Base-by-base conservation (phyloP, 2,329 filamentous ascomycete species). In the Pseudocercospora fuligena region DNA sequence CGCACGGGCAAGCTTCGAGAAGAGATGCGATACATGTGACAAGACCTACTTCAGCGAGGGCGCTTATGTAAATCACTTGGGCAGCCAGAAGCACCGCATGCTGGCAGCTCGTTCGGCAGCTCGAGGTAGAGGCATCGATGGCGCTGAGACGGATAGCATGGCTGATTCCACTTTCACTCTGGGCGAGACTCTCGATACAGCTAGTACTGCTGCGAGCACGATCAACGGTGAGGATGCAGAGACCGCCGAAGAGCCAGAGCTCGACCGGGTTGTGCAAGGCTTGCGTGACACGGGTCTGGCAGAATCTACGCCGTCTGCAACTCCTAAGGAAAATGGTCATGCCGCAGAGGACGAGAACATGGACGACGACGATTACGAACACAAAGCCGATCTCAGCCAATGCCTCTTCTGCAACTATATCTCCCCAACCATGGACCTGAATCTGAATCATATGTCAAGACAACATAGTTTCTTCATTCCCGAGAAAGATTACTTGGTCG, bases 1-100 rank as follows among this genome's bases (percentile, higher is more conserved):
- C 64, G 92, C 93, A 69, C 93, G 92, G 80, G 94, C 94, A 4
- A 89, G 92, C 14, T 98, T 94, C 76, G 93, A 97, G 79, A 93
- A 91, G 76, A 82, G 85, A 31, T 99, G 95, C 80, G 84, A 88
- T 2, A 86, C 89, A 21, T 99, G 95, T 83, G 87, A 91, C 75
- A 97, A 97, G 83, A 93, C 91, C 14, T 99, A 97, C 80, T 98
- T 90, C 83, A 98, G 94, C 81, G 92, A 97, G 77, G 97, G 97
- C 81, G 94, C 95, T 36, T 98, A 91, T 80, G 89, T 90, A 77
- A 99, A 98, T 80, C 95, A 99, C 77, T 79, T 98, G 64, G 89
- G 89, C 66, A 97, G 94, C 81, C 90, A 92, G 73, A 97, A 97
- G 80, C 95, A 99, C 81, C 92, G 89, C 80, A 83, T 87, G 64